Evolutionary conservation across 2,329 filamentous ascomycete species (phyloP).

Genomic region (Penicillium hordei): DNA sequence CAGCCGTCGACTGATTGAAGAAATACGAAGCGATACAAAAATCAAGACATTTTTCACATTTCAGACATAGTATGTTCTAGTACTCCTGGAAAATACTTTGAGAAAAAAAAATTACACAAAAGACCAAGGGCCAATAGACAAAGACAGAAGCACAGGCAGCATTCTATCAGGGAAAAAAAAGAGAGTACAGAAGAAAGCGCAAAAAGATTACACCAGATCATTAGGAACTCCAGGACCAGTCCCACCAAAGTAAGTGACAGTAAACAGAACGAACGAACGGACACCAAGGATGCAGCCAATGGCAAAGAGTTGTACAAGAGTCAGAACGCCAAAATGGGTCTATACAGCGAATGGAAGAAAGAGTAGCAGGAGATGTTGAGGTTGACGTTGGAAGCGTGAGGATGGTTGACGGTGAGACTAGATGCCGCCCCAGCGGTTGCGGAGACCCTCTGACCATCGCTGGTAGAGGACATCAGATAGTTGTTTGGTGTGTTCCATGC

Average conservation of each 20-base stretch:
- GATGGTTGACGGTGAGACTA: slow-evolving; percentile 13
- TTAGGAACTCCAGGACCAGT: slow-evolving; percentile 22
- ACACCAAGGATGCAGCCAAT: slow-evolving; percentile 27
- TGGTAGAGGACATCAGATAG: slow-evolving; percentile 87
- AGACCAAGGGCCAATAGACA: slow-evolving; percentile 3
- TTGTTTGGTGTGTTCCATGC: slow-evolving; percentile 90
- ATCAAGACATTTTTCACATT: slow-evolving; percentile 6
- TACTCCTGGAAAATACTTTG: background rate
- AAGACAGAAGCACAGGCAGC: slow-evolving; percentile 7
- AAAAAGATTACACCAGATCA: slow-evolving; percentile 26
- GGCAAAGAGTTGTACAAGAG: slow-evolving; percentile 23
- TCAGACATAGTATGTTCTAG: slow-evolving; percentile 11
- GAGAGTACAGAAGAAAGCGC: slow-evolving; percentile 13
- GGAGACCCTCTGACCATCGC: slow-evolving; percentile 83
- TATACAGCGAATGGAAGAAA: slow-evolving; percentile 31
- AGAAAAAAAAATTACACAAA: background rate
- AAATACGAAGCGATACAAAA: background rate
- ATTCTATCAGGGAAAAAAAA: slow-evolving; percentile 11
- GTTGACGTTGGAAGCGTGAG: background rate
- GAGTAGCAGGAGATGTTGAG: background rate
- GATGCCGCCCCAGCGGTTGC: slow-evolving; percentile 61
- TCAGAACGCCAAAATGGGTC: slow-evolving; percentile 27
- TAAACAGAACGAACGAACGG: slow-evolving; percentile 17
- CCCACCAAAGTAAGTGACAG: slow-evolving; percentile 14
- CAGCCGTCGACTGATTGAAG: no score